Percentiles rank a stretch among this genome's conserved stretches.
These are phyloP conservation scores for Aspergillus aculeatinus DNA, from an alignment of 2,329 filamentous ascomycete genomes.

Conservation along the genomic window DNA sequence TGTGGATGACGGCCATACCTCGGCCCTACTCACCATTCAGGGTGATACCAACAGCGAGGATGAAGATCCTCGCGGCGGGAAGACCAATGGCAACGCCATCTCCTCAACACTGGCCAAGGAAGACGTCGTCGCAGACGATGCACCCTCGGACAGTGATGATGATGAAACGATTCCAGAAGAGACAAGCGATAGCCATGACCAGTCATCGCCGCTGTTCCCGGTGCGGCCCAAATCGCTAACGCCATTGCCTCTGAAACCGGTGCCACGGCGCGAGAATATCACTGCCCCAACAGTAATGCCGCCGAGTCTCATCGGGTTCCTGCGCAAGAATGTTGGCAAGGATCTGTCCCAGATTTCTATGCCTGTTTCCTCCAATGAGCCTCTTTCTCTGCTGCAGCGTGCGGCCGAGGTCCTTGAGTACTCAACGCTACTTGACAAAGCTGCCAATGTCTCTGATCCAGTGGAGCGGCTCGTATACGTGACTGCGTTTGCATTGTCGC, in stretches of 20 bases:
- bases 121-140: slow-evolving; percentile 54
- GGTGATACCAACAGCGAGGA: slow-evolving; percentile 69
- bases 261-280: slow-evolving; percentile 69
- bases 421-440: slow-evolving; percentile 75
- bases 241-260: slow-evolving; percentile 70
- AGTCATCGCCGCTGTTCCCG: slow-evolving; percentile 64
- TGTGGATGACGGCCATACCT: slow-evolving; percentile 60
- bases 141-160: slow-evolving; percentile 64
- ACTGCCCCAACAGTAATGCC: slow-evolving; percentile 73
- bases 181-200: slow-evolving; percentile 30
- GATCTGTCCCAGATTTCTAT: slow-evolving; percentile 95
- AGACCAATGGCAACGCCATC: slow-evolving; percentile 47
- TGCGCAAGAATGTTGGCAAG: slow-evolving; percentile 97
- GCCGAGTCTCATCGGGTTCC: slow-evolving; percentile 87
- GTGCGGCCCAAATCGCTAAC: slow-evolving; percentile 70
- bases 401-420: slow-evolving; percentile 91
- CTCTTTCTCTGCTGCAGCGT: slow-evolving; percentile 81
- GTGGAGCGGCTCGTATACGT: slow-evolving; percentile 79
- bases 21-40: slow-evolving; percentile 73
- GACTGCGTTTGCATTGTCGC: slow-evolving; percentile 84
- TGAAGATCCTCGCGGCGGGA: slow-evolving; percentile 35
- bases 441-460: slow-evolving; percentile 56
- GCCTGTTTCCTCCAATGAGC: slow-evolving; percentile 96
- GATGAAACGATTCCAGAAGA: slow-evolving; percentile 50
- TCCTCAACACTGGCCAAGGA: slow-evolving; percentile 45